Evolutionary conservation across 1,284 basidiomycete species (phyloP), one percentile per base, ranked within the genome.

Genomic region (Cystobasidiaceae sp.): DNA sequence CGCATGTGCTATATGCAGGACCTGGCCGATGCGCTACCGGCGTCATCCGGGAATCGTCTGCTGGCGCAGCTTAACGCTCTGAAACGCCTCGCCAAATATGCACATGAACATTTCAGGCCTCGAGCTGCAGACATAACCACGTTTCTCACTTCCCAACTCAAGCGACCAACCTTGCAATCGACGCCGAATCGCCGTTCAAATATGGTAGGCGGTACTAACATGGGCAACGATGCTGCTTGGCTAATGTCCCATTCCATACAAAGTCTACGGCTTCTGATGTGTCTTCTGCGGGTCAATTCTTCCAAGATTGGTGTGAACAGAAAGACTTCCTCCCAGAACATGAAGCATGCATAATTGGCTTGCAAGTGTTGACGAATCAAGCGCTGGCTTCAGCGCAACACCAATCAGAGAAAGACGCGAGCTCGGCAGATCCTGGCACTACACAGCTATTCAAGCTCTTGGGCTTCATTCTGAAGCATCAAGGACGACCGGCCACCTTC

Each of bases 301-400:
- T 74, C 30, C 79, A 79, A 27, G 87, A 90, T 69, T 96, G 91
- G 91, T 79, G 83, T 3, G 82, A 85, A 43, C 85, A 90, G 50
- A 80, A 81, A 0, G 79, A 84, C 8, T 76, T 93, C 17, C 73
- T 81, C 0, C 78, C 80, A 13, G 76, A 80, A 5, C 72, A 75
- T 15, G 80, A 79, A 46, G 88, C 89, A 0, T 90, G 90, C 73
- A 74, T 93, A 2, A 77, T 86, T 5, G 83, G 84, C 0, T 75
- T 96, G 50, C 90, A 93, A 75, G 81, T 93, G 2, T 86, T 85
- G 73, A 82, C 88, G 25, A 86, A 90, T 75, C 84, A 90, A 17
- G 85, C 86, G 73, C 79, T 93, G 13, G 83, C 86, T 0, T 85
- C 87, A 72, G 84, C 83, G 0, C 72, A 79, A 1, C 78, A 81